These are phyloP conservation scores for Abrus pulchellus DNA, from an alignment of 306 rosid species.

Conservation along the genomic window DNA sequence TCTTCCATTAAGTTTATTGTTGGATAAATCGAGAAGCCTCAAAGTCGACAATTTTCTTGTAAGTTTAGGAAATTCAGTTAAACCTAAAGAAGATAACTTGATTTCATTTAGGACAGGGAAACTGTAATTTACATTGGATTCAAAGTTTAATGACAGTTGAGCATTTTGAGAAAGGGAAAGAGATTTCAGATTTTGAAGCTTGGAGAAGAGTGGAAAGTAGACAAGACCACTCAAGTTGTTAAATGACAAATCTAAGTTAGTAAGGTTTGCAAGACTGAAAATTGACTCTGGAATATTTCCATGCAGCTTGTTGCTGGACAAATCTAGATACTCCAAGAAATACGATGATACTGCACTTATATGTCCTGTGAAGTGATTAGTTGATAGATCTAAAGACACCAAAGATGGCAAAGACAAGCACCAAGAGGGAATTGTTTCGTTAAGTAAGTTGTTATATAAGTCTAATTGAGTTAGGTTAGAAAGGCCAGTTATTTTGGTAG, in stretches of 20 bases:
- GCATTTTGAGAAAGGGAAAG: neutral
- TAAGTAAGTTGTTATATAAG: too few species aligned
- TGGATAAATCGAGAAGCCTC: neutral
- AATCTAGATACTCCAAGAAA: neutral
- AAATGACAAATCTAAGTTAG: neutral
- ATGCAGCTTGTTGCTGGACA: neutral
- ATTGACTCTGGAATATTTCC: constrained; percentile 34
- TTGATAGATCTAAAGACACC: too few species aligned
- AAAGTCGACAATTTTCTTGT: neutral
- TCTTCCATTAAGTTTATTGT: neutral
- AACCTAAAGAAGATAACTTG: neutral
- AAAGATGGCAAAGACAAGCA: too few species aligned
- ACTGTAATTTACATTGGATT: neutral
- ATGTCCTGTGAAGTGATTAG: too few species aligned
- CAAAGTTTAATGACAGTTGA: neutral
- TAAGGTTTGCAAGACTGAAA: constrained; percentile 24
- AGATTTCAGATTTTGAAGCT: neutral
- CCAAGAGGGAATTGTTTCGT: too few species aligned
- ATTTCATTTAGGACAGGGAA: neutral
- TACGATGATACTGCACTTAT: too few species aligned
- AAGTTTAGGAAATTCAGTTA: neutral
- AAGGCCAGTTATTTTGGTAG: too few species aligned
- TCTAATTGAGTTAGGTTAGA: too few species aligned
- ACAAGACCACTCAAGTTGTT: too few species aligned
- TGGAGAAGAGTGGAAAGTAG: too few species aligned